Base-by-base conservation (phyloP, 2,329 filamentous ascomycete genomes). In the Dryadomyces sulphureus region DNA sequence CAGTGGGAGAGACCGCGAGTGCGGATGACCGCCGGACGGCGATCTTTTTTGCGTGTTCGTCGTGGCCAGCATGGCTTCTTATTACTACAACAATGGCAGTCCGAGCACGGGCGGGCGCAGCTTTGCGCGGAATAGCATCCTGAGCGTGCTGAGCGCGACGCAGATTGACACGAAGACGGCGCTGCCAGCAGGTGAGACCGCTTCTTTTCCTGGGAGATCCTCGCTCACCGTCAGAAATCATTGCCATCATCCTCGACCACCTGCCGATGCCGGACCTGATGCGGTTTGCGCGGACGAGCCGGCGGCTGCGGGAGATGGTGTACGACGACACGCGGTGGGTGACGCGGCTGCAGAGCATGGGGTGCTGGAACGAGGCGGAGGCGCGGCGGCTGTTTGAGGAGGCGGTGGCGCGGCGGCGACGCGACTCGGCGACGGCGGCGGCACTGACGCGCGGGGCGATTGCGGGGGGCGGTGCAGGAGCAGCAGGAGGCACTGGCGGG, bases 301-400 rank as follows among this genome's bases (percentile, higher is more conserved):
- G 77, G 58, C 84, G 86, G 50, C 77, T 96, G 73, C 82, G 84
- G 59, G 92, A 98, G 65, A 98, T 98, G 89, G 89, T 95, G 3
- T 98, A 96, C 64, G 92, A 98, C 61, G 92, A 98, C 62, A 86
- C 88, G 43, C 76, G 90, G 66, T 98, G 92, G 92, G 84, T 96
- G 35, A 79, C 85, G 52, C 76, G 85, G 52, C 65, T 98, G 46
- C 84, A 84, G 59, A 79, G 74, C 48, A 94, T 98, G 79, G 85
- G 82, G 2, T 83, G 84, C 54, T 98, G 92, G 92, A 82, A 94
- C 57, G 92, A 98, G 59, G 62, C 68, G 4, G 90, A 94, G 59
- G 92, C 92, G 5, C 75, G 89, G 50, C 79, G 76, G 54, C 69
- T 84, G 45, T 85, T 87, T 45, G 90, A 95, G 51, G 81, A 90